These are phyloP conservation scores for Ilyonectria sp. DNA, from an alignment of 2,329 filamentous ascomycete genomes.

Conservation along the genomic window DNA sequence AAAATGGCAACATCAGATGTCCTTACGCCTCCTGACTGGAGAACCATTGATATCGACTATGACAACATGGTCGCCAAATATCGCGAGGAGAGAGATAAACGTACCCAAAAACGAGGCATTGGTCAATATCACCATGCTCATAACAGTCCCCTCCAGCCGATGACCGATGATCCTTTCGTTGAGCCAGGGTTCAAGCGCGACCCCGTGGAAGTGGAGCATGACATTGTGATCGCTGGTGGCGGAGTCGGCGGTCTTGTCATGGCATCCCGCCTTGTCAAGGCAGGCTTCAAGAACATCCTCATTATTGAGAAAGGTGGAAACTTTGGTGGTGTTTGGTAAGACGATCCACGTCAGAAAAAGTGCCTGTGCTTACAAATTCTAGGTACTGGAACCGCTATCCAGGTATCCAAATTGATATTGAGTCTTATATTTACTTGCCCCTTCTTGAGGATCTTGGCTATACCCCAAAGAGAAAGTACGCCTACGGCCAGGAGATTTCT, in stretches of 20 bases:
- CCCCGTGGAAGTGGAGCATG: conserved; percentile 1
- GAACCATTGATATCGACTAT: conserved; percentile 3
- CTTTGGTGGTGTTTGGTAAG: conserved; percentile 1
- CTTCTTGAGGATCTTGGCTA: conserved; percentile 20
- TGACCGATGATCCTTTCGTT: conserved; percentile 4
- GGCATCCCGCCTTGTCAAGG: conserved; percentile 1
- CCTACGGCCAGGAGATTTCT: conserved; percentile 9
- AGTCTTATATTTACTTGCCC: conserved; percentile 26
- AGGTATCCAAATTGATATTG: conserved; percentile 25
- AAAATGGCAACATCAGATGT: conserved; percentile 1
- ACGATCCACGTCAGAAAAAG: background rate
- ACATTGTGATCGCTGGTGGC: background rate
- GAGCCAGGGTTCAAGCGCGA: background rate
- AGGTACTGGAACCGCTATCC: conserved; percentile 32
- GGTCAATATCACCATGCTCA: conserved; percentile 3
- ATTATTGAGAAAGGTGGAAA: conserved; percentile 5
- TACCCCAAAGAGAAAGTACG: conserved; percentile 12
- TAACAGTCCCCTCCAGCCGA: conserved; percentile 2
- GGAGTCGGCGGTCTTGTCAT: conserved; percentile 7
- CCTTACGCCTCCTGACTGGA: conserved; percentile 5
- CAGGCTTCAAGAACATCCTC: conserved; percentile 4
- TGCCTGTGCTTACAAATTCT: conserved; percentile 1
- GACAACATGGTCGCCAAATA: background rate
- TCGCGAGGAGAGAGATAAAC: conserved; percentile 3
- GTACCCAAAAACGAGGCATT: conserved; percentile 4